Conservation (phyloP, 805 yeast genomes). For the Cyberlindnera mrakii region DNA sequence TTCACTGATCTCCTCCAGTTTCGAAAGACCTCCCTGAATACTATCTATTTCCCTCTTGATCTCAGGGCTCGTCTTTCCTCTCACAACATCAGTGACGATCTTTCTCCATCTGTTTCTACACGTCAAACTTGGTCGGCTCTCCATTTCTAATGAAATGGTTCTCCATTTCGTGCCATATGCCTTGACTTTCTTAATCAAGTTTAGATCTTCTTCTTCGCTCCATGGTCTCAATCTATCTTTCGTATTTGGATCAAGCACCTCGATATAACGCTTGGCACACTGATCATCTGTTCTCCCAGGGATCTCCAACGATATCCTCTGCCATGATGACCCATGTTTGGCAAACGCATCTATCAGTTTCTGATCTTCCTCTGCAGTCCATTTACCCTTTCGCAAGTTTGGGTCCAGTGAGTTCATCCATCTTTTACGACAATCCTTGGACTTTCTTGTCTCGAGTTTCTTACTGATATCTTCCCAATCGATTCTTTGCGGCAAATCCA, state of each 20-base stretch:
- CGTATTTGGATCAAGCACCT: conserved; percentile 78
- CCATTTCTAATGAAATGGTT: conserved; percentile 62
- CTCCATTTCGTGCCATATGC: conserved; percentile 86
- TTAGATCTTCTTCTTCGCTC: conserved; percentile 71
- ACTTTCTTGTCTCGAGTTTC: conserved; percentile 48
- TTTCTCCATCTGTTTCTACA: conserved; percentile 93
- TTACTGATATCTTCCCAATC: conserved; percentile 60
- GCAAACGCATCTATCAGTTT: conserved; percentile 56
- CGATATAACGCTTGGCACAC: conserved; percentile 86
- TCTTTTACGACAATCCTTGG: conserved; percentile 80
- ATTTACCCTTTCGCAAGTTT: conserved; percentile 70
- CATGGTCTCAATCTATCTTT: conserved; percentile 74
- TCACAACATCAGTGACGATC: conserved; percentile 66
- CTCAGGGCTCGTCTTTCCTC: conserved; percentile 52
- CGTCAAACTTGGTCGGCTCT: conserved; percentile 79
- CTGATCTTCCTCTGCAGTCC: conserved; percentile 81
- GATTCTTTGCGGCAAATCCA: conserved; percentile 29
- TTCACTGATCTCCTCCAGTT: conserved; percentile 21
- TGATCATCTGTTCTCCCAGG: conserved; percentile 91
- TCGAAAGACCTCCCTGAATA: conserved; percentile 32
- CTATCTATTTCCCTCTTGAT: conserved; percentile 57
- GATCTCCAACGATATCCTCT: conserved; percentile 68
- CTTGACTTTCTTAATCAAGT: conserved; percentile 61
- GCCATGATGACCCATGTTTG: conserved; percentile 79
- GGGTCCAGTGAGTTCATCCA: conserved; percentile 89